Conservation (phyloP, 768 basidiomycete species). For the Ramaria sp. region DNA sequence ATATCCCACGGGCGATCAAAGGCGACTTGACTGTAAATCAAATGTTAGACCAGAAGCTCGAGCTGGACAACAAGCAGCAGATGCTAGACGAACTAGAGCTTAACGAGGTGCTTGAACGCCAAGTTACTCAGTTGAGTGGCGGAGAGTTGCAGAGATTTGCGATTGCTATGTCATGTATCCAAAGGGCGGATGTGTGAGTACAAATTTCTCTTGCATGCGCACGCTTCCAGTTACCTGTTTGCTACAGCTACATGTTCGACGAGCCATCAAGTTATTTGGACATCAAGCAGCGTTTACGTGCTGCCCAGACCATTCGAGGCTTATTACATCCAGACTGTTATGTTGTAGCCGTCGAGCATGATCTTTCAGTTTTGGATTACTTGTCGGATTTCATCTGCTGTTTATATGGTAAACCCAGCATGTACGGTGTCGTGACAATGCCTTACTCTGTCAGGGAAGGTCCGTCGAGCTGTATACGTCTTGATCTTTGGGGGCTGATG, state of each 20-base stretch:
- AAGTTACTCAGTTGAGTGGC: constrained; percentile 80
- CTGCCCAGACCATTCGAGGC: constrained; percentile 89
- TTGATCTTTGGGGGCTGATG: background rate
- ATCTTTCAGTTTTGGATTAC: constrained; percentile 95
- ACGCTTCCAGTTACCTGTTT: background rate
- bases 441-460: constrained; percentile 97
- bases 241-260: constrained; percentile 89
- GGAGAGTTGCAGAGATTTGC: constrained; percentile 98
- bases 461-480: constrained; percentile 20
- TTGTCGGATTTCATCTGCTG: constrained; percentile 98
- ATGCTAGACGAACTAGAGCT: constrained; percentile 85
- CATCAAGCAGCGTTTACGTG: constrained; percentile 88
- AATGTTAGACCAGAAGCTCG: constrained; percentile 89
- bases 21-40: constrained; percentile 73
- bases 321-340: constrained; percentile 78
- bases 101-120: constrained; percentile 75
- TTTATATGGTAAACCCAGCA: constrained; percentile 92
- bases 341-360: constrained; percentile 97
- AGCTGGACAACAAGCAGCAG: constrained; percentile 78
- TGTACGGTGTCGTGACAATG: constrained; percentile 99
- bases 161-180: constrained; percentile 94
- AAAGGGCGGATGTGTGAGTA: constrained; percentile 87
- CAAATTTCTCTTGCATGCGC: background rate
- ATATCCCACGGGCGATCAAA: constrained; percentile 95
- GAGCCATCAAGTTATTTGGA: constrained; percentile 98